Evolutionary conservation across 2,329 filamentous ascomycete species (phyloP).

Genomic region (Sclerotinia glacialis): DNA sequence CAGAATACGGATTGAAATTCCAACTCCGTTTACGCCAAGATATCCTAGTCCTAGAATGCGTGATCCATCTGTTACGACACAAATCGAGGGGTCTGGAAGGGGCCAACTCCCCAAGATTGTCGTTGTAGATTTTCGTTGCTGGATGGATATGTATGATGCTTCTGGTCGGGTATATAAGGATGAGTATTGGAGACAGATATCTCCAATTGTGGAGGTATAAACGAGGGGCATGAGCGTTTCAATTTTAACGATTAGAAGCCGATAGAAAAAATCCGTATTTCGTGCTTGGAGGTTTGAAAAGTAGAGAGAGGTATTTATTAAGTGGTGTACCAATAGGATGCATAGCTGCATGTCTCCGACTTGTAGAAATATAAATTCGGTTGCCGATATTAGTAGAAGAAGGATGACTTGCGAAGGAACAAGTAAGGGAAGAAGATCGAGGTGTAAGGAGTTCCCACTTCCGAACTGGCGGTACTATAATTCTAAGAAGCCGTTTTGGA

Average conservation of each 20-base stretch:
- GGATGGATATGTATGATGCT: slow-evolving; percentile 92
- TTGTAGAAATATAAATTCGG: slow-evolving; percentile 35
- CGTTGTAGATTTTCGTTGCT: slow-evolving; percentile 85
- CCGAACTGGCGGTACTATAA: slow-evolving; percentile 33
- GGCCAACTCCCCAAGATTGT: slow-evolving; percentile 94
- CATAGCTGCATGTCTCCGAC: slow-evolving; percentile 33
- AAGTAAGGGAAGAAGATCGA: slow-evolving; percentile 27
- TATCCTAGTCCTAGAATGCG: slow-evolving; percentile 91
- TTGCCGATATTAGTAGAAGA: slow-evolving; percentile 36
- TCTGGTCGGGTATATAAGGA: slow-evolving; percentile 94
- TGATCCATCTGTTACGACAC: slow-evolving; percentile 93
- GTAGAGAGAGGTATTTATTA: slow-evolving; percentile 84
- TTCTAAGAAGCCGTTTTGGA: slow-evolving; percentile 36
- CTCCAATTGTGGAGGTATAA: slow-evolving; percentile 88
- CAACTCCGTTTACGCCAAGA: slow-evolving; percentile 94
- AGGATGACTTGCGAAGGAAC: slow-evolving; percentile 33
- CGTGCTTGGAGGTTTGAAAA: slow-evolving; percentile 71
- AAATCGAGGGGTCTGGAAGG: slow-evolving; percentile 85
- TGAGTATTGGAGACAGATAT: slow-evolving; percentile 95
- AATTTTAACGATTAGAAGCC: slow-evolving; percentile 73
- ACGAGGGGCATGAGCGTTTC: slow-evolving; percentile 79
- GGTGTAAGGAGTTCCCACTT: slow-evolving; percentile 24
- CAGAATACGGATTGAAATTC: slow-evolving; percentile 72
- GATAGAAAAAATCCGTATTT: slow-evolving; percentile 80
- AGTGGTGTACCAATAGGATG: slow-evolving; percentile 53